These are phyloP conservation scores for Pugionium dolabratum DNA, from an alignment of 345 rosid species.

Conservation along the genomic window DNA sequence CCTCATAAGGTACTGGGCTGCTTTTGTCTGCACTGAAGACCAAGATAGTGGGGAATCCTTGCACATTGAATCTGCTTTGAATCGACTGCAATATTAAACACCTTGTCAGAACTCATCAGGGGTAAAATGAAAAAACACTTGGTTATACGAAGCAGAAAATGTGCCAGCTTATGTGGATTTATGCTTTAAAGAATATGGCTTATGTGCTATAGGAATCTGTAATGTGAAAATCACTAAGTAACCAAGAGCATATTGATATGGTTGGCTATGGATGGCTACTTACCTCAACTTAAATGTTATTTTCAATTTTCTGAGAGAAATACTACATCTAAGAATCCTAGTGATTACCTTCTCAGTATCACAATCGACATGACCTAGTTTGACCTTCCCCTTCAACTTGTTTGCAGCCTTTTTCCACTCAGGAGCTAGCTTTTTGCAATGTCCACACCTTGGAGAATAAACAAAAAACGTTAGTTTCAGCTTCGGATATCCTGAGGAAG, in stretches of 20 bases:
- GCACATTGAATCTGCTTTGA: slow-evolving; percentile 94
- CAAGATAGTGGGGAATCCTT: slow-evolving; percentile 98
- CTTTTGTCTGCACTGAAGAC: slow-evolving; percentile 91
- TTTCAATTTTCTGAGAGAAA: too few species aligned
- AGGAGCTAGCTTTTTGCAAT: slow-evolving; percentile 95
- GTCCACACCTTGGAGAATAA: slow-evolving; percentile 75
- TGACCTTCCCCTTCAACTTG: slow-evolving; percentile 96
- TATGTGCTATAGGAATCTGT: too few species aligned
- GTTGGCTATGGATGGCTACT: too few species aligned
- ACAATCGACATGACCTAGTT: slow-evolving; percentile 93
- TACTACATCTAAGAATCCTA: too few species aligned
- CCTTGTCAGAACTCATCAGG: slow-evolving; percentile 16
- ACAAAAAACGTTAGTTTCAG: background rate
- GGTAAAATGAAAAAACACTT: slow-evolving; percentile 9
- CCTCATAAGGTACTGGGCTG: slow-evolving; percentile 82
- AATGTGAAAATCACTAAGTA: too few species aligned
- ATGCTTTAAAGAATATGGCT: background rate
- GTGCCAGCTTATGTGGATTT: slow-evolving; percentile 19
- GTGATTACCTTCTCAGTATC: slow-evolving; percentile 78
- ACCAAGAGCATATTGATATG: background rate
- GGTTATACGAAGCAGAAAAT: background rate
- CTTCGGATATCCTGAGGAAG: slow-evolving; percentile 8
- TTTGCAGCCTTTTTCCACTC: slow-evolving; percentile 98
- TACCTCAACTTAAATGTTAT: too few species aligned
- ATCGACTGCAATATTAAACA: slow-evolving; percentile 62